phyloP scores from a whole-genome alignment of 2,329 filamentous ascomycete species.

The Penicillium palitans region DNA sequence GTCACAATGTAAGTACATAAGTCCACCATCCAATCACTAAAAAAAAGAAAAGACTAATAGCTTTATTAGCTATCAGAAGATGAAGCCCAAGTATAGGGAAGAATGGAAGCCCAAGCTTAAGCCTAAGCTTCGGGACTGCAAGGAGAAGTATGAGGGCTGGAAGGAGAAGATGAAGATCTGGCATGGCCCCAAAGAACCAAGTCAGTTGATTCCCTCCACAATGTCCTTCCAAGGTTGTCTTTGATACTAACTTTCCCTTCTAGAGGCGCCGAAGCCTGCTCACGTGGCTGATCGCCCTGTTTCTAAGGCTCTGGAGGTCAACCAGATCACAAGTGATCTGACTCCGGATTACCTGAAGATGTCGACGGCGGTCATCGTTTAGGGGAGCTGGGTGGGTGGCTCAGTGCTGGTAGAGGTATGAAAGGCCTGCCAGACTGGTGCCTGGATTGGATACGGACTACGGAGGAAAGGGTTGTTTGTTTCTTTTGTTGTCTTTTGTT shows the following conservation, averaged over 20 bases:
- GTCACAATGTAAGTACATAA: neutral
- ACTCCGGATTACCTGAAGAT: conserved; percentile 1
- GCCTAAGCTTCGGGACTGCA: neutral
- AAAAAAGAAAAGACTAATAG: neutral
- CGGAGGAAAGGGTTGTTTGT: neutral
- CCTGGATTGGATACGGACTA: neutral
- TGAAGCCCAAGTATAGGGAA: neutral
- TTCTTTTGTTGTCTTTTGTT: neutral
- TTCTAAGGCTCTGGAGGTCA: neutral
- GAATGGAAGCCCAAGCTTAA: neutral
- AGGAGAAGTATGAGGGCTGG: neutral
- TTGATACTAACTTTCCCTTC: neutral
- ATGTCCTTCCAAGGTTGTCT: neutral
- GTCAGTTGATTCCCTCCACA: neutral
- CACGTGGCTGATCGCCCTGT: neutral
- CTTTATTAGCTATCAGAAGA: neutral
- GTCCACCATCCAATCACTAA: neutral
- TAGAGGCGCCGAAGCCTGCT: neutral
- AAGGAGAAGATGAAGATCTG: neutral
- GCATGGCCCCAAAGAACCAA: neutral
- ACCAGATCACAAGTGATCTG: neutral
- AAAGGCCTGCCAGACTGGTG: neutral
- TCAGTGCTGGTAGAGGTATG: conserved; percentile 1
- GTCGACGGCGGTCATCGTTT: neutral
- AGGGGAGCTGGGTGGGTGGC: neutral